Base-by-base conservation (phyloP, 345 rosid genomes). In the Gossypium rotundifolium region DNA sequence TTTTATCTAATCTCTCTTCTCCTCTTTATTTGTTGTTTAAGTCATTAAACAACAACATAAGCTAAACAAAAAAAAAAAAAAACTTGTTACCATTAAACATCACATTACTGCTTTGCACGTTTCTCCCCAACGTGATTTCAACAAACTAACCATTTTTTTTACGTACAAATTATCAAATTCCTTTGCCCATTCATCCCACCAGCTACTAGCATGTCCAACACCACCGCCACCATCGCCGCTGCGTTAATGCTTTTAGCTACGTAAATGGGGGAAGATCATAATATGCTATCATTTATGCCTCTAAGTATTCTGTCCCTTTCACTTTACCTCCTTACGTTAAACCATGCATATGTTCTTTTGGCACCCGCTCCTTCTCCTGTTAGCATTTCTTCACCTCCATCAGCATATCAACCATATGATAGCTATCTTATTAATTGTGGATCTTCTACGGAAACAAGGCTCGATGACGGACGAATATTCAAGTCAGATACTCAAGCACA, bases 341-440 rank as follows among this genome's bases (percentile, higher is more conserved):
- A 82, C 65, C 53, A 83, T 10, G 59, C 81, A 68, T 2, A 29
- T 51, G 48, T 58, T 2, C 40, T 54, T n/a, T 60, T 55, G 40
- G 71, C 79, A 11, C 29, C 60, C 9, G 20, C 60, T 2, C 9
- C 27, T 18, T 55, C 60, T 8, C 27, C 59, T 18, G 18, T 9
- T n/a, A 1, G 17, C 22, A 1, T 20, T 25, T 23, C 27, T 9
- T 61, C 40, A 33, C 7, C 7, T 33, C 40, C 40, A 33, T 33
- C 7, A 4, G 40, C 71, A 2, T 88, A 18, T 11, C 13, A 72
- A 0, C 97, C 96, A n/a, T 61, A 83, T 1, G 96, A 94, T 71
- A 79, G 78, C 48, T 92, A 90, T 81, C 91, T 88, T 14, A 72
- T 94, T 23, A 81, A 89, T 78, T 94, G 97, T 18, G 98, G 97